phyloP scores from a whole-genome alignment of 805 yeast species.

The Cyberlindnera mycetangii region DNA sequence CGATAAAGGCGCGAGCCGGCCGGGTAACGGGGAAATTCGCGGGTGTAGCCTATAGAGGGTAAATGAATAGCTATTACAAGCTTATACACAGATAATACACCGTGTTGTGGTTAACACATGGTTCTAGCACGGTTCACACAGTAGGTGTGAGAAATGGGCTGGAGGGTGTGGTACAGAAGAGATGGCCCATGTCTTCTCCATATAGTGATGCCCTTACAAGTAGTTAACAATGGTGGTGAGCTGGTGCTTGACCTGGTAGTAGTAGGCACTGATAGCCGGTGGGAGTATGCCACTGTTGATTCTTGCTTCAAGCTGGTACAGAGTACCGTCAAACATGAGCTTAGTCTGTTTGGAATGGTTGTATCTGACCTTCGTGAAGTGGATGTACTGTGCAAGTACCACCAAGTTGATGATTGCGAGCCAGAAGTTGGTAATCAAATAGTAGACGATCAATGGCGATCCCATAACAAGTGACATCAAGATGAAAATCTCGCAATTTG shows the following conservation, averaged over 20 bases:
- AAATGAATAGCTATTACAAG: no score
- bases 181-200: no score
- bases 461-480: constrained; percentile 38
- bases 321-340: constrained; percentile 44
- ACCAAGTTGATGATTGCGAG: constrained; percentile 32
- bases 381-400: constrained; percentile 43
- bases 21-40: constrained; percentile 2
- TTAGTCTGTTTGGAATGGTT: constrained; percentile 56
- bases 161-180: background rate
- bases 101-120: no score
- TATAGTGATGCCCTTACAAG: background rate
- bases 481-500: constrained; percentile 45
- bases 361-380: constrained; percentile 60
- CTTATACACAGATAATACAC: no score
- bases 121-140: no score
- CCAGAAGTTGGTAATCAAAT: constrained; percentile 30
- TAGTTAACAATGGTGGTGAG: constrained; percentile 2
- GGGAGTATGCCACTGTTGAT: constrained; percentile 39
- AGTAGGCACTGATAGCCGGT: constrained; percentile 17
- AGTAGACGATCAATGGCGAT: constrained; percentile 40
- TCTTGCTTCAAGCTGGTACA: constrained; percentile 38
- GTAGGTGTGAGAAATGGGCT: no score
- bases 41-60: no score
- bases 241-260: constrained; percentile 19
- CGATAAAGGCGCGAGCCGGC: constrained; percentile 7